phyloP scores from a whole-genome alignment of 2,329 filamentous ascomycete genomes.

The Fusarium tjaetaba region DNA sequence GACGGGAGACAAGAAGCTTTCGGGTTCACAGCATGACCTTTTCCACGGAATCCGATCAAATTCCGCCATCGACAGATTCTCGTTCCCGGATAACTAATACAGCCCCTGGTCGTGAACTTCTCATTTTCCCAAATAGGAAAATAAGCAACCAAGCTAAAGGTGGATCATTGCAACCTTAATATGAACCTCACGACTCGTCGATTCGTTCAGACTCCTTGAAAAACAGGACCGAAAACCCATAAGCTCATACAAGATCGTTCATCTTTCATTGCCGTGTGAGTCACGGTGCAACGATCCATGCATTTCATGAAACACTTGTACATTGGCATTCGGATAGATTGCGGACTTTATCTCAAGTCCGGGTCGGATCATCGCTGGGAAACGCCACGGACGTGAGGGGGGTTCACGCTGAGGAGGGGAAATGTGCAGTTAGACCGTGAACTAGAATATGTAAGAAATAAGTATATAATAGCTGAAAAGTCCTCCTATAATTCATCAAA shows the following conservation, averaged over 20 bases:
- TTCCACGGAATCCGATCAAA: not conserved
- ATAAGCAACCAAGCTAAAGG: not conserved
- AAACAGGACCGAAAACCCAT: not conserved
- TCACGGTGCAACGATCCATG: not conserved
- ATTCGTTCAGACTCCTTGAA: not conserved
- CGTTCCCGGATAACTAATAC: not conserved
- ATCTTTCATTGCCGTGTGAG: not conserved
- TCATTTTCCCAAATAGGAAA: constrained; percentile 9
- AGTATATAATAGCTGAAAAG: constrained; percentile 12
- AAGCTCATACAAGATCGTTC: not conserved
- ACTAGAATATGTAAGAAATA: not conserved
- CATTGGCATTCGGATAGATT: not conserved
- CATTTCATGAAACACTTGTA: not conserved
- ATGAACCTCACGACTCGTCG: not conserved
- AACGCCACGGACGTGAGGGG: constrained; percentile 15
- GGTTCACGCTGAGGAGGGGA: constrained; percentile 14
- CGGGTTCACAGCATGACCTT: not conserved
- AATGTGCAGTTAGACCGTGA: constrained; percentile 19
- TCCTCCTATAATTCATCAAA: not conserved
- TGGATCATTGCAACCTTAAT: not conserved
- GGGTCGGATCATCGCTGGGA: constrained; percentile 3
- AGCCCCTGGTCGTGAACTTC: not conserved
- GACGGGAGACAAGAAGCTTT: not conserved
- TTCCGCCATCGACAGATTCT: not conserved
- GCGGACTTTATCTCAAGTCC: constrained; percentile 20